Evolutionary conservation across 78 protist species (phyloP), one percentile per base, ranked within the genome.

Genomic region (Tieghemostelium lacteum): DNA sequence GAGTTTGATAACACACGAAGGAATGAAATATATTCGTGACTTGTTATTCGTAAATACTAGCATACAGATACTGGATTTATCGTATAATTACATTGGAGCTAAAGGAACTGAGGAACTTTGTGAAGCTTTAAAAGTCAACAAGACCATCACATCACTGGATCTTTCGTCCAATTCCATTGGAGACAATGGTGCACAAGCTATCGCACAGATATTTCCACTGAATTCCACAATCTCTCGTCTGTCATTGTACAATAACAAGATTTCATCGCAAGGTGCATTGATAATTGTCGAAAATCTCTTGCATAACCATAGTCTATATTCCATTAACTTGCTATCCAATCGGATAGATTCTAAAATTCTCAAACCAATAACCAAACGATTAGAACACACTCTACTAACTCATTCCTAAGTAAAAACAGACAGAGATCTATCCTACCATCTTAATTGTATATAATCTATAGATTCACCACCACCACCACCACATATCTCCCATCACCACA

Each of bases 181-280:
- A 2, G 78, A 69, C 16, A 33, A 52, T 31, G 91, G 91, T 7
- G 91, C 78, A 7, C 20, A 70, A 0, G 61, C 91, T 6, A 69
- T 83, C 5, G 24, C 91, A 0, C 31, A 60, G 1, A 61, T 83
- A 1, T 83, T 83, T 37, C 91, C 91, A 16, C 28, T 50, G 4
- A 83, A 83, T 57, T 54, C 58, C 50, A 70, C 65, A n/a, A 57
- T 83, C 4, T 24, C 57, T 16, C 36, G 91, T 2, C 67, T 83
- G 17, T 83, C 91, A 31, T 29, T 83, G 1, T 83, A 83, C 12
- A 83, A 83, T 33, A 83, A 83, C 37, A 83, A 83, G 24, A 83
- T 83, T 24, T 55, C 78, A 45, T 61, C 78, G 14, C 22, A 28
- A 26, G 91, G 91, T 42, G 91, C 91, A 20, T 55, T 40, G 29